Evolutionary conservation across 179 eudicot species (phyloP).

Genomic region (Silene vulgaris): DNA sequence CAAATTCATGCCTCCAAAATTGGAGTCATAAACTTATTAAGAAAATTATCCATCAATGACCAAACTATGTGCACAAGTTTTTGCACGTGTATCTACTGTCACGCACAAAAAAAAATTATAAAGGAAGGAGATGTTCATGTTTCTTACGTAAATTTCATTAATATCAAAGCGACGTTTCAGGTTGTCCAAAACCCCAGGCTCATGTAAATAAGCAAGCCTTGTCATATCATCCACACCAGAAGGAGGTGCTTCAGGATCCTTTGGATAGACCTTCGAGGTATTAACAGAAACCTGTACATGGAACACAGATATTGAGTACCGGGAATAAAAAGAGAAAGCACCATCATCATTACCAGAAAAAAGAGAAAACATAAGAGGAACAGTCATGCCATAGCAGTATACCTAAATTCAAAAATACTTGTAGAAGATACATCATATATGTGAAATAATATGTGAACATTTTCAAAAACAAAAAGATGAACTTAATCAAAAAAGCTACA

Average conservation of each 20-base stretch:
- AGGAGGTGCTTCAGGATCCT: slow-evolving; percentile 76
- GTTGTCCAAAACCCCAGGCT: slow-evolving; percentile 90
- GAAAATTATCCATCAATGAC: neutral
- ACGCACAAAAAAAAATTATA: slow-evolving; percentile 5
- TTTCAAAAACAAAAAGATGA: too few relatives aligned
- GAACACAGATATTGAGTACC: slow-evolving; percentile 14
- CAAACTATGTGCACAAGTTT: neutral
- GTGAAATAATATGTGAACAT: too few relatives aligned
- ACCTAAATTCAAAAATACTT: too few relatives aligned
- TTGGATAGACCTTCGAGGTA: slow-evolving; percentile 47
- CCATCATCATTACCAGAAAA: too few relatives aligned
- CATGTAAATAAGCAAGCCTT: slow-evolving; percentile 85
- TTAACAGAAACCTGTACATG: slow-evolving; percentile 51
- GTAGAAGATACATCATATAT: too few relatives aligned
- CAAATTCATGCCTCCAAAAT: slow-evolving; percentile 1
- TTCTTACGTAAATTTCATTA: slow-evolving; percentile 85
- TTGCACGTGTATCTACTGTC: neutral
- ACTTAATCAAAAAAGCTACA: too few relatives aligned
- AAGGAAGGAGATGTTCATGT: slow-evolving; percentile 9
- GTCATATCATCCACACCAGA: slow-evolving; percentile 98
- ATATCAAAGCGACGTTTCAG: slow-evolving; percentile 65
- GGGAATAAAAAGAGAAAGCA: neutral
- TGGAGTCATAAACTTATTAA: neutral
- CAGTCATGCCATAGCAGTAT: too few relatives aligned
- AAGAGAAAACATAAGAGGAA: too few relatives aligned